Evolutionary conservation across 164 flowering plant species (phyloP).

Genomic region (Piper longum): DNA sequence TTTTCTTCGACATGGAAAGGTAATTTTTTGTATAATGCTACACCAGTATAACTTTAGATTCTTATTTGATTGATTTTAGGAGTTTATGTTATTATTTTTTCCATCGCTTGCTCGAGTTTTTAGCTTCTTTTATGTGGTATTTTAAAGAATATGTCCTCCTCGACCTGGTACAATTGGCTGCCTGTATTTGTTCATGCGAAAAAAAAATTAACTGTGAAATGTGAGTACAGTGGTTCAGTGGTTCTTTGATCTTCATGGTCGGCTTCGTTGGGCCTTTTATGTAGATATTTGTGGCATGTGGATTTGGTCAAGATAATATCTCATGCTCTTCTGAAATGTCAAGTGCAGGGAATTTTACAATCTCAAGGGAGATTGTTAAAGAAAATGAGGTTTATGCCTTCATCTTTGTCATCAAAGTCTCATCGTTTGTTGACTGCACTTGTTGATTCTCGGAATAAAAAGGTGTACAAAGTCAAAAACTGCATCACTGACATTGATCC

Average conservation of each 20-base stretch:
- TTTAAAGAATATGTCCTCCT: no score
- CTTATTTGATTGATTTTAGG: no score
- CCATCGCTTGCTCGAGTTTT: no score
- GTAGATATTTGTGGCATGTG: neutral
- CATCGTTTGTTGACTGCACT: conserved; percentile 88
- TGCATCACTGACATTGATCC: conserved; percentile 94
- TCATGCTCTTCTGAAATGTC: neutral
- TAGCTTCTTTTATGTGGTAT: no score
- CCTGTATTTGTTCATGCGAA: no score
- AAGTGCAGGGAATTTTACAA: conserved; percentile 79
- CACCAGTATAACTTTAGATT: no score
- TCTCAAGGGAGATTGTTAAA: conserved; percentile 83
- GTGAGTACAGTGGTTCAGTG: no score
- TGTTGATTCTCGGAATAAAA: conserved; percentile 92
- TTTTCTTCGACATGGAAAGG: conserved; percentile 92
- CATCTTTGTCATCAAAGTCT: conserved; percentile 87
- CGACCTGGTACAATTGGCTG: no score
- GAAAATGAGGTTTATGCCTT: conserved; percentile 98
- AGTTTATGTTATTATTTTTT: no score
- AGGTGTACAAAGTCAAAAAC: conserved; percentile 89
- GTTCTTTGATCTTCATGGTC: no score
- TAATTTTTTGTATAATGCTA: conserved; percentile 8
- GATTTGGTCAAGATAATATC: neutral
- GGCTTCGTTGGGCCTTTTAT: conserved; percentile 1
- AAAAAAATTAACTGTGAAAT: no score